Percentiles rank a stretch among this genome's conserved stretches.
Evolutionary conservation across 2,329 filamentous ascomycete species (phyloP).

Genomic region (Intubia oerlemansii): DNA sequence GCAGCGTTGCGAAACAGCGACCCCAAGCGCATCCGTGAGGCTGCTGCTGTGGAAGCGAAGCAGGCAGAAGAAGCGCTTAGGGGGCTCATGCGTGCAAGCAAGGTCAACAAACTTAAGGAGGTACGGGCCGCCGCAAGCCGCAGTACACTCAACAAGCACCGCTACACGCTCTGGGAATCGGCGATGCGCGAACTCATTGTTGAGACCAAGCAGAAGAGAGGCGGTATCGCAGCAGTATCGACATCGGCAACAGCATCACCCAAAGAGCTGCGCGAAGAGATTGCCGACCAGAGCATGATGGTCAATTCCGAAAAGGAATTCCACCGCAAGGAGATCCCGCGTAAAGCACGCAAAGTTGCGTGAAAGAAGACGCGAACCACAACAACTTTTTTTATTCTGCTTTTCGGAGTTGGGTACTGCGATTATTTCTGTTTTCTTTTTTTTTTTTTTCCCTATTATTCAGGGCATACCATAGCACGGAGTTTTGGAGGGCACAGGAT

Average conservation of each 20-base stretch:
- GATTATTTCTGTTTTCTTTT: background rate
- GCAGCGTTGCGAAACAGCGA: conserved; percentile 14
- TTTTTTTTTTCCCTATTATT: too few relatives aligned
- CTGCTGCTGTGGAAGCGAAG: conserved; percentile 36
- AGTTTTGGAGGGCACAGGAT: conserved; percentile 1
- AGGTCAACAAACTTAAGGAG: conserved; percentile 43
- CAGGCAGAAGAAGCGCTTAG: conserved; percentile 41
- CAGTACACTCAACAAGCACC: conserved; percentile 27
- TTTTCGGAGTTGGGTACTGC: background rate
- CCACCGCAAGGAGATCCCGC: conserved; percentile 29
- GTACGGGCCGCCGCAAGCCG: conserved; percentile 33
- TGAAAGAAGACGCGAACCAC: too few relatives aligned
- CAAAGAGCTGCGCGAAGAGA: conserved; percentile 21
- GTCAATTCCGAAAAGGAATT: conserved; percentile 34
- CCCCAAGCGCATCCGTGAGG: conserved; percentile 35
- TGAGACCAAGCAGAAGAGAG: conserved; percentile 1
- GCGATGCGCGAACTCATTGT: conserved; percentile 34
- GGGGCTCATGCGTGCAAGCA: conserved; percentile 36
- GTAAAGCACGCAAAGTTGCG: conserved; percentile 16
- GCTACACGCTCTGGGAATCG: conserved; percentile 38
- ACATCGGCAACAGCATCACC: conserved; percentile 9
- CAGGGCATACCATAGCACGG: conserved; percentile 5
- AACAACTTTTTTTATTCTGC: background rate
- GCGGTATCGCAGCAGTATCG: conserved; percentile 1
- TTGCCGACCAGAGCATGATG: conserved; percentile 42